phyloP scores from a whole-genome alignment of 164 flowering plant genomes.

The Malania oleifera region DNA sequence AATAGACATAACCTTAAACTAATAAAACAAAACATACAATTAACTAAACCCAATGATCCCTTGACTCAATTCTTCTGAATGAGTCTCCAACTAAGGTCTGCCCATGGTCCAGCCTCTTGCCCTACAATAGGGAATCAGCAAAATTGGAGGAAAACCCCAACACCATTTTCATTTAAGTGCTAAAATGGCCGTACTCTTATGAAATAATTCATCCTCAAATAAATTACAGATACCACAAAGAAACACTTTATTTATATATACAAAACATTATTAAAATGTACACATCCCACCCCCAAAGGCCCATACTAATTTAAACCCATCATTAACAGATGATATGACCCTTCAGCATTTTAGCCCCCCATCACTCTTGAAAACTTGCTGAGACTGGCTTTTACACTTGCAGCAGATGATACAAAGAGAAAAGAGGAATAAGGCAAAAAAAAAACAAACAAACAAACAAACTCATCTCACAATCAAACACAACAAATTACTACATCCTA shows the following conservation, averaged over 20 bases:
- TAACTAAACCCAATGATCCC: too few relatives aligned
- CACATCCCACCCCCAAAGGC: neutral
- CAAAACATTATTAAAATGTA: neutral
- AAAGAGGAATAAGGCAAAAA: neutral
- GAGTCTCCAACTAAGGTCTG: too few relatives aligned
- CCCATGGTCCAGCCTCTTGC: too few relatives aligned
- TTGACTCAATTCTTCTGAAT: too few relatives aligned
- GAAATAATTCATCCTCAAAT: neutral
- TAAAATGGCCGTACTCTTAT: too few relatives aligned
- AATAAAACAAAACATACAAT: too few relatives aligned
- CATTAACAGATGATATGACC: neutral
- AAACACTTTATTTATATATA: conserved; percentile 13
- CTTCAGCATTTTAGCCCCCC: neutral
- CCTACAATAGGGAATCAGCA: too few relatives aligned
- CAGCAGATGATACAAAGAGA: neutral
- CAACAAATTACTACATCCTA: neutral
- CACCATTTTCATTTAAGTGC: too few relatives aligned
- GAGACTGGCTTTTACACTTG: conserved; percentile 10
- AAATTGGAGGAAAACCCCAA: too few relatives aligned
- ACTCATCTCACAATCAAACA: conserved; percentile 2
- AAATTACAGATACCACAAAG: conserved; percentile 1
- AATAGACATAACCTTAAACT: too few relatives aligned
- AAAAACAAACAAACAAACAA: neutral
- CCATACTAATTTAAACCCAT: neutral
- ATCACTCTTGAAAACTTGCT: neutral